phyloP scores from a whole-genome alignment of 495 filamentous ascomycete genomes.

The Xylaria scruposa region DNA sequence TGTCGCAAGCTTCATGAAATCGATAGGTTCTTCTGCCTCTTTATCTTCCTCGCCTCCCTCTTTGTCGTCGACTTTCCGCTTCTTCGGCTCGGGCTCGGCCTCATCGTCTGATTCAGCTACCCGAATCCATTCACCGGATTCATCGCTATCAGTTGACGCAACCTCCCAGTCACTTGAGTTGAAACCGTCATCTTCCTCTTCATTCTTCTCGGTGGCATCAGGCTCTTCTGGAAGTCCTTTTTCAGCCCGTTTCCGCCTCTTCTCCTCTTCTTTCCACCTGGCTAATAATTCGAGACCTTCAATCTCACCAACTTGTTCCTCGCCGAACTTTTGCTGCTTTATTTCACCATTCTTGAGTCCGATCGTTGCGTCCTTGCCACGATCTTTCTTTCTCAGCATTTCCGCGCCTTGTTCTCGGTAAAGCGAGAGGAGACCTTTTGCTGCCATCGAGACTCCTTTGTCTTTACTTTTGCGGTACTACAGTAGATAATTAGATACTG shows the following conservation, averaged over 20 bases:
- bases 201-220: conserved; percentile 41
- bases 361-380: conserved; percentile 93
- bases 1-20: conserved; percentile 75
- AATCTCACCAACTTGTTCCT: conserved; percentile 80
- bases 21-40: conserved; percentile 44
- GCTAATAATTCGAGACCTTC: conserved; percentile 92
- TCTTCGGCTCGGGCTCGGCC: conserved; percentile 70
- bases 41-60: conserved; percentile 50
- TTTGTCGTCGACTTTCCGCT: conserved; percentile 50
- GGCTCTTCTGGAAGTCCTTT: conserved; percentile 61
- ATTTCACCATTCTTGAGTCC: conserved; percentile 71
- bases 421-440: conserved; percentile 84
- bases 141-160: conserved; percentile 76
- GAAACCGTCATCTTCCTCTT: conserved; percentile 67
- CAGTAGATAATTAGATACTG: neutral
- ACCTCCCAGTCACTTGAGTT: conserved; percentile 86
- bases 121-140: conserved; percentile 89
- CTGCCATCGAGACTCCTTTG: conserved; percentile 97
- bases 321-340: conserved; percentile 77
- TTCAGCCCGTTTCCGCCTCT: conserved; percentile 70
- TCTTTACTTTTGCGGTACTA: conserved; percentile 94
- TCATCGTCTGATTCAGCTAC: conserved; percentile 81
- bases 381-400: conserved; percentile 86
- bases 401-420: conserved; percentile 90
- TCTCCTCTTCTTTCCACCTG: conserved; percentile 92